Evolutionary conservation across 2,329 filamentous ascomycete genomes (phyloP), one percentile per base, ranked within the genome.

Genomic region (Alternaria conjuncta): DNA sequence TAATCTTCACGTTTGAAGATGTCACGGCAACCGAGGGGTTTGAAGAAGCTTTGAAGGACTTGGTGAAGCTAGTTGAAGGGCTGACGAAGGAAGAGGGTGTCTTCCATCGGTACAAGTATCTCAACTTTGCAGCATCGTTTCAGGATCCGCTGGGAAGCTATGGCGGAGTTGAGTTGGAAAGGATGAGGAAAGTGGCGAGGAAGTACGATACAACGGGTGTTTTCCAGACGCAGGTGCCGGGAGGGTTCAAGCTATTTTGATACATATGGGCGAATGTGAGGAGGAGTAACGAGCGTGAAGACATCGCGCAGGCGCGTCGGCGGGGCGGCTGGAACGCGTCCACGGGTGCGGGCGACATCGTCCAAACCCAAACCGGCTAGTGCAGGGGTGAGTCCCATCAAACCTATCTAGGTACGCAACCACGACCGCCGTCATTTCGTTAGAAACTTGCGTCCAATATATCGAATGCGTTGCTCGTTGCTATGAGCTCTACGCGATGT

Each of bases 121-220:
- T 77, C 30, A 81, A 79, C 61, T 81, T 80, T 60, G 79, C 79
- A 9, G 76, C 71, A 3, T 57, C 59, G 12, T 80, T 73, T 63
- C 80, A 82, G 63, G 72, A 79, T 50, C 78, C 78, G 6, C 41
- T 72, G 8, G 55, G 11, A 12, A 64, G 62, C 32, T 74, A 75
- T 65, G 74, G 74, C 5, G 25, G 46, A 6, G 60, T 61, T 12
- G 59, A 63, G 10, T 25, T 68, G 8, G 30, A 23, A 12, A 61
- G 36, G 18, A 23, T 76, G 41, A 60, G 49, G 28, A 32, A 53
- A 21, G 68, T 72, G 1, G 64, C 68, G 26, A 57, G n/a, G 43
- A 72, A 67, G 58, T 74, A 73, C 53, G 72, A 76, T 58, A 71
- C 74, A 1, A 26, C 50, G 8, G 70, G 71, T 21, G 21, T 75